Percentiles rank a stretch among this genome's conserved stretches.
phyloP scores from a whole-genome alignment of 1,284 basidiomycete species.

The Tilletiopsis washingtonensis region DNA sequence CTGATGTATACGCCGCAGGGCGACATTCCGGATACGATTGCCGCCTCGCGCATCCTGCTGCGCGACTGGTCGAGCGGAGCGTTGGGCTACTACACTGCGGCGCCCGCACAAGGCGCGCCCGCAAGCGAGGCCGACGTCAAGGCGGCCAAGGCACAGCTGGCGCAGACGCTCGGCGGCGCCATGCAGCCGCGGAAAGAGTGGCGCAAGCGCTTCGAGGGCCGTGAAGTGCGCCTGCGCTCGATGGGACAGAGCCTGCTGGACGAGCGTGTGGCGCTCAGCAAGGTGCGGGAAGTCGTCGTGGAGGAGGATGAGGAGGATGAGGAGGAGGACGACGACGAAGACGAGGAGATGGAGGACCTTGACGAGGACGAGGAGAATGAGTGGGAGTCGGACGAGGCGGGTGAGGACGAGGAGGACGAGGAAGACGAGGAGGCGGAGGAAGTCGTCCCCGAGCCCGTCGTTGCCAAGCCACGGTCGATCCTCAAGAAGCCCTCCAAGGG shows the following conservation, averaged over 20 bases:
- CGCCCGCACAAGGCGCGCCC: constrained; percentile 7
- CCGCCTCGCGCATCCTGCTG: constrained; percentile 35
- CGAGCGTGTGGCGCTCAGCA: constrained; percentile 1
- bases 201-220: constrained; percentile 5
- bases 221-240: constrained; percentile 1
- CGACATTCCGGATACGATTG: constrained; percentile 31
- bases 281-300: neutral
- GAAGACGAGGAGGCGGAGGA: neutral
- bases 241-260: neutral
- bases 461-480: neutral
- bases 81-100: constrained; percentile 37
- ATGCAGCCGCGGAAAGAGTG: constrained; percentile 5
- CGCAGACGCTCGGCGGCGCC: constrained; percentile 3
- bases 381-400: constrained; percentile 1
- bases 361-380: constrained; percentile 3
- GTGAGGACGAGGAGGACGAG: constrained; percentile 2
- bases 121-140: constrained; percentile 3
- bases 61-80: constrained; percentile 39
- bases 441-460: neutral
- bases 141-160: constrained; percentile 2
- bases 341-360: constrained; percentile 2
- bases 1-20: constrained; percentile 5
- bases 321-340: constrained; percentile 5
- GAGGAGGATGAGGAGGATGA: constrained; percentile 1
- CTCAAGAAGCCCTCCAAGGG: neutral